Conservation (phyloP, 495 filamentous ascomycete genomes). For the Penicillium waksmanii region DNA sequence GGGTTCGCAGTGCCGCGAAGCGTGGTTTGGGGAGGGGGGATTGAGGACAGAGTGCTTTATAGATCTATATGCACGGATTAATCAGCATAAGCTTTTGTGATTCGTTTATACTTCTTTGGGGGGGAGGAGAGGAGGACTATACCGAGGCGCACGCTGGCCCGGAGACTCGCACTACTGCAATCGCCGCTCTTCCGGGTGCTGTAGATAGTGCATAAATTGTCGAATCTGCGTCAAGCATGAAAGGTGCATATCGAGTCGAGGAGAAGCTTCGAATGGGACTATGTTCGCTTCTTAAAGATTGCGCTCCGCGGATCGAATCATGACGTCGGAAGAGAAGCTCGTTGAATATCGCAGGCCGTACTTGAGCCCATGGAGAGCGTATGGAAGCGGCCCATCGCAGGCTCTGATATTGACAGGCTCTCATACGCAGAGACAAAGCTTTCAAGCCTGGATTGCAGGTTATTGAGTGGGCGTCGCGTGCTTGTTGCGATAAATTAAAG, state of each 20-base stretch:
- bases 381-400: conserved; percentile 34
- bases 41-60: conserved; percentile 72
- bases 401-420: conserved; percentile 24
- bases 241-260: conserved; percentile 13
- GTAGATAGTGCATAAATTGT: conserved; percentile 96
- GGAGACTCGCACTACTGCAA: conserved; percentile 88
- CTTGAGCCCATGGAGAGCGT: conserved; percentile 29
- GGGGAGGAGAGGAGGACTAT: conserved; percentile 28
- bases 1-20: conserved; percentile 72
- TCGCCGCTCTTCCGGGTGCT: conserved; percentile 81
- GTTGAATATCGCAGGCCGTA: conserved; percentile 10
- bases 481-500: not conserved
- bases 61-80: conserved; percentile 60
- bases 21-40: conserved; percentile 69
- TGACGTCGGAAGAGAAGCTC: conserved; percentile 16
- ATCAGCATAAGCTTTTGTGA: conserved; percentile 5
- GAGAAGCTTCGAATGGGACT: conserved; percentile 31
- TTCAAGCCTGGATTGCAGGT: not conserved
- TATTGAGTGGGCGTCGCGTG: not conserved
- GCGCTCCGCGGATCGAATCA: conserved; percentile 13
- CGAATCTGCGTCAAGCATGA: conserved; percentile 40
- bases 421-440: conserved; percentile 35
- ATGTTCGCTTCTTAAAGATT: conserved; percentile 2
- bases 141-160: conserved; percentile 75
- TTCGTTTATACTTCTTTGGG: not conserved